Evolutionary conservation across 305 asterid genomes (phyloP), one percentile per base, ranked within the genome.

Genomic region (Nicotiana rustica): DNA sequence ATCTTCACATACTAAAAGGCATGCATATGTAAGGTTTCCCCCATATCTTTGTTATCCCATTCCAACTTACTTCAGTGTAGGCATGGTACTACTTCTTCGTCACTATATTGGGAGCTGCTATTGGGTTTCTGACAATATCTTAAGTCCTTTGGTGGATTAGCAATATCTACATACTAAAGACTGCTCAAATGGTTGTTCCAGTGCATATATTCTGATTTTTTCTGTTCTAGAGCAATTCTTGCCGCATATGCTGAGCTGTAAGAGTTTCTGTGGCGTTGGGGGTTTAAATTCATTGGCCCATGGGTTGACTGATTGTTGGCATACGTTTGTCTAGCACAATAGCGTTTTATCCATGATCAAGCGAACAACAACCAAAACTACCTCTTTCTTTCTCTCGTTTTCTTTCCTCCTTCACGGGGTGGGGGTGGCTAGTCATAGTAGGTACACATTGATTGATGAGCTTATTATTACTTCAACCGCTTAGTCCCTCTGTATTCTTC

Each of bases 351-450:
- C 44, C 44, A 36, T 6, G 44, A 36, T 36, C 44, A 5, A 36
- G 1, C 44, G 2, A 36, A 36, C 44, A 36, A 36, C 44, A 0
- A 36, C 44, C 44, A 36, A 36, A 36, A 38, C 57, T 69, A 69
- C 77, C 35, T 41, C 35, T 69, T 18, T 69, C 77, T 69, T 69
- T 41, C 59, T 69, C 10, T 69, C 35, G 35, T 69, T 69, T 13
- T 18, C 33, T 69, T 61, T 69, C 77, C 35, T 69, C 56, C 57
- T 4, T 41, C 19, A 18, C 17, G 77, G 33, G 77, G 59, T 41
- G n/a, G 57, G 35, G n/a, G 10, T 69, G 77, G 59, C 25, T 41
- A 69, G n/a, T 69, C 41, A 33, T 33, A 38, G 57, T 69, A 41
- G 57, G 77, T 18, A 69, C 29, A 69, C 59, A 18, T 41, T 38